Evolutionary conservation across 805 yeast genomes (phyloP).

Genomic region (Wickerhamomyces hampshirensis): DNA sequence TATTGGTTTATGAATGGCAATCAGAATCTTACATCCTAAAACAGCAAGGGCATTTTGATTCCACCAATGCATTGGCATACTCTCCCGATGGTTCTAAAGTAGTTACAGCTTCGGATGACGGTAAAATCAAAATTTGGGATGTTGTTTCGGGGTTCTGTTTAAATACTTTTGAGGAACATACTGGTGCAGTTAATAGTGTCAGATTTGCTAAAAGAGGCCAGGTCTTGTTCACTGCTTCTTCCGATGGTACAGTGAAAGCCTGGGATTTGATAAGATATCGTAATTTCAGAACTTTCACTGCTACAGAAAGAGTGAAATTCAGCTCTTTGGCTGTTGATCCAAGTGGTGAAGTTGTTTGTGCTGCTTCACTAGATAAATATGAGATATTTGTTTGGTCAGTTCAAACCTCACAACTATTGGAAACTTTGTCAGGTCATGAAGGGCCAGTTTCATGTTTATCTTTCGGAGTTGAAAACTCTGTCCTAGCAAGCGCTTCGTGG

Average conservation of each 20-base stretch:
- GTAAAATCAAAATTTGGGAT: constrained; percentile 96
- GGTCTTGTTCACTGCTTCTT: constrained; percentile 83
- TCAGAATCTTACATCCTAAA: constrained; percentile 91
- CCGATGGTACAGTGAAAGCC: constrained; percentile 96
- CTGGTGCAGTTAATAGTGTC: constrained; percentile 82
- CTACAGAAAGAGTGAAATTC: constrained; percentile 84
- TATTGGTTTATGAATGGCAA: constrained; percentile 98
- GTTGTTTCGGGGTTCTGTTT: constrained; percentile 87
- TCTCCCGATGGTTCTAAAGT: constrained; percentile 93
- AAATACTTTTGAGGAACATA: constrained; percentile 87
- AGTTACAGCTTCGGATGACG: constrained; percentile 95
- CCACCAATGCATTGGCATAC: constrained; percentile 77
- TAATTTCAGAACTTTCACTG: constrained; percentile 92
- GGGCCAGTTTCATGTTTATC: constrained; percentile 90
- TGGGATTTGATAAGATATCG: constrained; percentile 94
- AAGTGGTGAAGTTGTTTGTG: constrained; percentile 94
- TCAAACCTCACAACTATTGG: constrained; percentile 89
- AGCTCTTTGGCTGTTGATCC: constrained; percentile 91
- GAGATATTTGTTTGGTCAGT: constrained; percentile 97
- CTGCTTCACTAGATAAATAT: constrained; percentile 85
- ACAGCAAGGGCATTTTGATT: constrained; percentile 96
- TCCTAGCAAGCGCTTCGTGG: constrained; percentile 92
- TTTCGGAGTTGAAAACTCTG: constrained; percentile 73
- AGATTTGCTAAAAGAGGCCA: constrained; percentile 87
- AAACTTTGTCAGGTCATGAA: constrained; percentile 86